Conservation (phyloP, 805 yeast genomes). For the Kluyveromyces aestuarii region DNA sequence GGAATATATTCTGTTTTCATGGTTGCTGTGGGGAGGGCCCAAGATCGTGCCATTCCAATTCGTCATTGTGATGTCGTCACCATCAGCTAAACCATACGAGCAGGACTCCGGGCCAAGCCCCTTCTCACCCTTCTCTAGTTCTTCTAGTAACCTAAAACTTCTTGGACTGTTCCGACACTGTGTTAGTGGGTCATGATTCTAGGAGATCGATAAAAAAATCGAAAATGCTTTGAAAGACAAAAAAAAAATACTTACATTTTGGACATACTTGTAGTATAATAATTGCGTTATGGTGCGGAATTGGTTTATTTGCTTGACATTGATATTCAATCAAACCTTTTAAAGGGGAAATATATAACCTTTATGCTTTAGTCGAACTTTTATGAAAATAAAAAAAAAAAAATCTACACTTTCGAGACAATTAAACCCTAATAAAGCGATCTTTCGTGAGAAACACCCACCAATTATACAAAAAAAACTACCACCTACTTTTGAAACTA, state of each 20-base stretch:
- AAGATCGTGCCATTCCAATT: slow-evolving; percentile 96
- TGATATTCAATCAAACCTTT: not conserved
- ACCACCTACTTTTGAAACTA: no score
- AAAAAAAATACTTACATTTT: not conserved
- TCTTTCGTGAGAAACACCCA: no score
- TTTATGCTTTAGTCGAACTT: not conserved
- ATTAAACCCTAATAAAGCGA: no score
- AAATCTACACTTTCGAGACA: no score
- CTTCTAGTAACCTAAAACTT: slow-evolving; percentile 89
- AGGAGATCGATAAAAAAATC: not conserved
- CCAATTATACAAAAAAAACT: no score
- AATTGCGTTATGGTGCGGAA: not conserved
- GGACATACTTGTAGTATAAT: not conserved
- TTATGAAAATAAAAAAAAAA: not conserved
- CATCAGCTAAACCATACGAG: slow-evolving; percentile 85
- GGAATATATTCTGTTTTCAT: slow-evolving; percentile 89
- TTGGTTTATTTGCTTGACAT: not conserved
- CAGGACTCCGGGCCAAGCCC: slow-evolving; percentile 96
- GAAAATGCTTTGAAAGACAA: not conserved
- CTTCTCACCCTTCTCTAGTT: slow-evolving; percentile 95
- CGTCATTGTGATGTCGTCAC: slow-evolving; percentile 88
- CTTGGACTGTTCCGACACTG: slow-evolving; percentile 47
- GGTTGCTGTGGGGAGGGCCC: slow-evolving; percentile 90
- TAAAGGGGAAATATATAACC: not conserved
- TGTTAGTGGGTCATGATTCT: not conserved